A percentile compares a stretch with the other conserved stretches of the same genome.
Conservation (phyloP, 2,329 filamentous ascomycete species). For the Talaromyces verruculosus region DNA sequence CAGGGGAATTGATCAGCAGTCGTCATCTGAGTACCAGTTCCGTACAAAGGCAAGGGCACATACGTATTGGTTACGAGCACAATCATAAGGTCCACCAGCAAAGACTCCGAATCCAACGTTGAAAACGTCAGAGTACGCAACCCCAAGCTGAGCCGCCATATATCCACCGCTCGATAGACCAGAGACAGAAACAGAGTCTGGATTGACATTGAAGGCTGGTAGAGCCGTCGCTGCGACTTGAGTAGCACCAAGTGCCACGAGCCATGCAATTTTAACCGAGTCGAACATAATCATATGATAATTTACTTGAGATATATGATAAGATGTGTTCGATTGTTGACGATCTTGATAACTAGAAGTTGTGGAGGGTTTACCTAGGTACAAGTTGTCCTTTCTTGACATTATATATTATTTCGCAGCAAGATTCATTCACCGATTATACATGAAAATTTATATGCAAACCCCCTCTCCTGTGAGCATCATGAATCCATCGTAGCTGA, state of each 20-base stretch:
- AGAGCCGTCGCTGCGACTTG: slow-evolving; percentile 16
- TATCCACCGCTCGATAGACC: slow-evolving; percentile 25
- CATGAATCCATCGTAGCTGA: background rate
- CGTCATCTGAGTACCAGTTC: too few relatives aligned
- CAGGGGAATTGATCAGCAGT: background rate
- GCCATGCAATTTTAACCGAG: background rate
- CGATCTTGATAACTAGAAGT: background rate
- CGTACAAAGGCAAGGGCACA: background rate
- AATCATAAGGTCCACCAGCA: slow-evolving; percentile 25
- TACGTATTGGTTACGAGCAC: slow-evolving; percentile 21
- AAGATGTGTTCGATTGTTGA: background rate
- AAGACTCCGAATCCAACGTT: slow-evolving; percentile 25
- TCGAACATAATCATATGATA: background rate
- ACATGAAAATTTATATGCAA: background rate
- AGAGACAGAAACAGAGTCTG: slow-evolving; percentile 22
- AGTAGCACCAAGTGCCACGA: background rate
- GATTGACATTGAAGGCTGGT: slow-evolving; percentile 23
- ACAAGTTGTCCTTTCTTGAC: background rate
- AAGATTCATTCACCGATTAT: background rate
- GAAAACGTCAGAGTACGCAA: slow-evolving; percentile 24
- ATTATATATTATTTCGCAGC: background rate
- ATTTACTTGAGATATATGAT: background rate
- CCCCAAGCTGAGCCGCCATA: slow-evolving; percentile 24
- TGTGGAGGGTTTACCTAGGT: background rate
- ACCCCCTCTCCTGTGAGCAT: background rate